phyloP scores from a whole-genome alignment of 2,329 filamentous ascomycete genomes.

The Dactylellina leptospora region DNA sequence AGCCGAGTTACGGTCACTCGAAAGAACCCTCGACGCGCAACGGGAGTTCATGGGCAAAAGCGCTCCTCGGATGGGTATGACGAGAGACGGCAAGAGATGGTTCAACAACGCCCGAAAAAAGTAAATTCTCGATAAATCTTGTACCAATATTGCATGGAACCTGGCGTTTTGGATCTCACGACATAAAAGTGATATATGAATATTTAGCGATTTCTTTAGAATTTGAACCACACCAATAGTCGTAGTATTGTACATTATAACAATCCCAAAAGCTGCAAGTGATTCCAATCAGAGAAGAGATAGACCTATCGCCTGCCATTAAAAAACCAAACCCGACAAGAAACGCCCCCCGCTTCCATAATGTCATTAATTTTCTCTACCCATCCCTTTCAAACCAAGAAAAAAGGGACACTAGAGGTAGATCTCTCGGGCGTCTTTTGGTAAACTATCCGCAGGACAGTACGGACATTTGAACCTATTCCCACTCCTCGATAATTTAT shows the following conservation, averaged over 20 bases:
- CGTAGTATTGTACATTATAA: constrained; percentile 32
- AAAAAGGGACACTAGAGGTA: constrained; percentile 70
- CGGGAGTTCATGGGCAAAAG: constrained; percentile 71
- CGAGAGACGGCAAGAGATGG: constrained; percentile 56
- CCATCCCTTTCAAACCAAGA: no score
- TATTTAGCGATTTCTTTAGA: constrained; percentile 31
- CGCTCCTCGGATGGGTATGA: constrained; percentile 65
- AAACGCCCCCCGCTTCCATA: constrained; percentile 28
- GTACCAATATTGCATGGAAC: constrained; percentile 42
- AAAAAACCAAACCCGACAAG: constrained; percentile 17
- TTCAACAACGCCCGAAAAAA: constrained; percentile 49
- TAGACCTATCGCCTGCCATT: constrained; percentile 11
- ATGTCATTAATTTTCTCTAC: neutral
- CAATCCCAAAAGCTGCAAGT: neutral
- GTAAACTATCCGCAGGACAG: constrained; percentile 74
- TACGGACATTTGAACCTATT: constrained; percentile 88
- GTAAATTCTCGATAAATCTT: constrained; percentile 6
- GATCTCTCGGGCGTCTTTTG: constrained; percentile 78
- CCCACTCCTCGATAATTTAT: constrained; percentile 78
- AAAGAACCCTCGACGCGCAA: constrained; percentile 61
- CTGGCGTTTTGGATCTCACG: constrained; percentile 24
- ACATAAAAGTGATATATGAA: constrained; percentile 15
- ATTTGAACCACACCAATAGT: constrained; percentile 10
- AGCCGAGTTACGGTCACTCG: constrained; percentile 71
- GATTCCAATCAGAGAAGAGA: constrained; percentile 37